phyloP scores from a whole-genome alignment of 192 early-diverging fungal genomes.

The Coemansia sp. region DNA sequence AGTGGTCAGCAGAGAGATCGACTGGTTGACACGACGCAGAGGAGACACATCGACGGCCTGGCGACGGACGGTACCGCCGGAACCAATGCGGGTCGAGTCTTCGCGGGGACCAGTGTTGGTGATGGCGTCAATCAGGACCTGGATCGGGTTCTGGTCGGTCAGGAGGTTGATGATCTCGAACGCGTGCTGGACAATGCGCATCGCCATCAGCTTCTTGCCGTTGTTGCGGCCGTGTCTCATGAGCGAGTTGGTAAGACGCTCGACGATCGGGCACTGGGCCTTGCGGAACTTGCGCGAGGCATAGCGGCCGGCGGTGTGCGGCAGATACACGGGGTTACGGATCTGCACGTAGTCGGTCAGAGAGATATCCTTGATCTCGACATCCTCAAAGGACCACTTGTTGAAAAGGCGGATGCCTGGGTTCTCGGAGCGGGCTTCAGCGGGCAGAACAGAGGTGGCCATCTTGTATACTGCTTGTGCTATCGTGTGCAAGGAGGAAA shows the following conservation, averaged over 20 bases:
- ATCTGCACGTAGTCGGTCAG: conserved; percentile 91
- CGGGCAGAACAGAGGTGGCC: conserved; percentile 50
- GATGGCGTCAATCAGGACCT: conserved; percentile 97
- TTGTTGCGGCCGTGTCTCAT: conserved; percentile 99
- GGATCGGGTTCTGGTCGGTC: conserved; percentile 97
- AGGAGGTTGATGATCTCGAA: conserved; percentile 99
- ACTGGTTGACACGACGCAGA: conserved; percentile 95
- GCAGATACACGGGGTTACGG: conserved; percentile 89
- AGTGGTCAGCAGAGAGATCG: conserved; percentile 89
- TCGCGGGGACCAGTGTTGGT: conserved; percentile 99
- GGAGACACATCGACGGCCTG: conserved; percentile 99
- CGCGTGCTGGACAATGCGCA: conserved; percentile 98
- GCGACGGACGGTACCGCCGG: conserved; percentile 95
- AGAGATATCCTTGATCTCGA: conserved; percentile 87
- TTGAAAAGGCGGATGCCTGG: conserved; percentile 67
- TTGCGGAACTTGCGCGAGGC: conserved; percentile 96
- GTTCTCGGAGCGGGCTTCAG: conserved; percentile 54
- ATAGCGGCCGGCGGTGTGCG: conserved; percentile 99
- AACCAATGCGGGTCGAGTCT: conserved; percentile 98
- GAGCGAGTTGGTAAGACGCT: conserved; percentile 97
- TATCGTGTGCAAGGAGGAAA: conserved; percentile 10
- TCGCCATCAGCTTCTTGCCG: conserved; percentile 99
- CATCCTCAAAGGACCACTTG: conserved; percentile 88
- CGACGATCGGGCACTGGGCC: conserved; percentile 98
- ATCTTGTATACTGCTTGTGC: conserved; percentile 43